A percentile compares a stretch with the other conserved stretches of the same genome.
Evolutionary conservation across 768 basidiomycete genomes (phyloP).

Genomic region (Hygrophorus pudorinus): DNA sequence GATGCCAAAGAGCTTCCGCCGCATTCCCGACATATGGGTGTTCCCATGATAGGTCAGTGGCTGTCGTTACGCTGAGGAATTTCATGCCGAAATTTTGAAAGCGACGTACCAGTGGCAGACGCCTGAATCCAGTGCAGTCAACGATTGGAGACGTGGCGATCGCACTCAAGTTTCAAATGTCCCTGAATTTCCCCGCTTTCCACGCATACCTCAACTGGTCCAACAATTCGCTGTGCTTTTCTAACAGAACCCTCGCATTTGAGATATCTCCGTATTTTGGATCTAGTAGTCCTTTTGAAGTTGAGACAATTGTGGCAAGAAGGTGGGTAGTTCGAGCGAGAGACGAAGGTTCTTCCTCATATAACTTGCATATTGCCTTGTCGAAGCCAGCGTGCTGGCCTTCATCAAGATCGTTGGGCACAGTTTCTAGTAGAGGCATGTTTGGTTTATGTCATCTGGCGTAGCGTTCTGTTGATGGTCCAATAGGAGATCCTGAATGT

Average conservation of each 20-base stretch:
- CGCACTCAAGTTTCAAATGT: conserved; percentile 1
- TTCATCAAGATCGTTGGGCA: no score
- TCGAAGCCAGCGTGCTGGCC: no score
- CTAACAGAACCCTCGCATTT: conserved; percentile 1
- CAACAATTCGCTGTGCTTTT: neutral
- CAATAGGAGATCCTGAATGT: no score
- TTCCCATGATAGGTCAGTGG: neutral
- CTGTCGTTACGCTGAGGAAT: neutral
- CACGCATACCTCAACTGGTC: neutral
- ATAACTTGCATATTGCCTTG: no score
- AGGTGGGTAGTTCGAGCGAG: neutral
- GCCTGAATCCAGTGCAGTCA: neutral
- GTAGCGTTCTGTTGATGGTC: no score
- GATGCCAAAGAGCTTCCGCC: conserved; percentile 1
- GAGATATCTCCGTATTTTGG: neutral
- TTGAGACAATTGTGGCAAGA: neutral
- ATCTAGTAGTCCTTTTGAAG: no score
- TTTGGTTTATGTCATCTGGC: no score
- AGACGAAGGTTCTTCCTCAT: neutral
- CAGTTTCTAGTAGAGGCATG: no score
- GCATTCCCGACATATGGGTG: neutral
- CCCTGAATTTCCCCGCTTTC: neutral
- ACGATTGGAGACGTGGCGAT: neutral
- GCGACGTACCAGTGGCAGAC: neutral
- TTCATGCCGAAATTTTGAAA: no score